Base-by-base conservation (phyloP, 805 yeast genomes). In the Kazachstania africana region DNA sequence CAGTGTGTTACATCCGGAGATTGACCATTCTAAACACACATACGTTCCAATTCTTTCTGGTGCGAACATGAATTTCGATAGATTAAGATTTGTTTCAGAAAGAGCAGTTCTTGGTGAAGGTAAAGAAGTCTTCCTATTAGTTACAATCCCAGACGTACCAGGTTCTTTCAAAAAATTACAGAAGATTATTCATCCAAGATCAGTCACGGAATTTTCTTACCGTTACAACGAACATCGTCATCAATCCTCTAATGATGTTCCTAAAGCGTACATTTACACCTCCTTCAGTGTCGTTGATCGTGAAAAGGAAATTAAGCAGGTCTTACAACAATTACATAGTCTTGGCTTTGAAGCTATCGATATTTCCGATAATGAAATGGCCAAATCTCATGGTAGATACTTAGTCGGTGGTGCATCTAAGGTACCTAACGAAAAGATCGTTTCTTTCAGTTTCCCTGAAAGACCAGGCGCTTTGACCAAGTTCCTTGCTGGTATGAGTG, bases 41-140 rank as follows among this genome's bases (percentile, higher is more conserved):
- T 85, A 83, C 47, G 78, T 82, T 24, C 88, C 96, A 5, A 68
- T 91, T 15, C 65, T 91, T 35, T 79, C 94, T 14, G 99, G 99
- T 36, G 99, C 99, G 22, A 91, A 91, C 59, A 87, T 91, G 94
- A 88, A 93, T 62, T 91, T 91, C 53, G 98, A 88, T 58, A 71
- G 99, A 47, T 66, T 91, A 47, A 70, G 99, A 54, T 91, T 91
- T 57, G 96, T 91, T 14, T 74, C 94, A 36, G 99, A 91, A 59
- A 78, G 99, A 59, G 96, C 98, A 10, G 93, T 83, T 31, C 68
- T 91, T n/a, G 99, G 98, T 60, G 97, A 88, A 55, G 98, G 97
- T 34, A 82, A 78, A 45, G 99, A 91, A 62, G 94, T 84, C 5
- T 88, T 93, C 48, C 66, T 91, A 66, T 72, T 81, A 28, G 84